A percentile compares a stretch with the other conserved stretches of the same genome.
Conservation (phyloP, 1,139 yeast genomes). For the Yamadazyma membranifaciens region DNA sequence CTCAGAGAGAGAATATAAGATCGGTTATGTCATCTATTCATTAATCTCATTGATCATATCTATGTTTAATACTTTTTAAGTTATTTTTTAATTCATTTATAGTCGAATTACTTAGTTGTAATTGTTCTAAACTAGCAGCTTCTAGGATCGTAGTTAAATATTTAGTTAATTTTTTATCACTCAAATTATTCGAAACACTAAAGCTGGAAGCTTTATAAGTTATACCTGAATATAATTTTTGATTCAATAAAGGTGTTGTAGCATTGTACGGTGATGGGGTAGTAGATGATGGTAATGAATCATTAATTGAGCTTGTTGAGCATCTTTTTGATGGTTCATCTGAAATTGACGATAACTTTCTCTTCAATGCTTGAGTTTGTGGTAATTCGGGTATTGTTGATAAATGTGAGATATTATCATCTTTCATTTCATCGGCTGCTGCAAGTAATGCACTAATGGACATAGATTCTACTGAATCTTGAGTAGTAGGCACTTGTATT, state of each 20-base stretch:
- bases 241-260: slow-evolving; percentile 4
- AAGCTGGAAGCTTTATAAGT: slow-evolving; percentile 15
- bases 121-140: slow-evolving; percentile 18
- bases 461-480: slow-evolving; percentile 5
- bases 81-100: slow-evolving; percentile 27
- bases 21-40: neutral
- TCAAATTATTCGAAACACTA: slow-evolving; percentile 9
- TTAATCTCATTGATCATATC: slow-evolving; percentile 3
- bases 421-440: slow-evolving; percentile 15
- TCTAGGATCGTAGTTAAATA: slow-evolving; percentile 23
- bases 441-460: slow-evolving; percentile 17
- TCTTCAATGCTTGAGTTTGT: slow-evolving; percentile 7
- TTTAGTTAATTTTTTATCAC: slow-evolving; percentile 21
- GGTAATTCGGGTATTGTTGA: slow-evolving; percentile 2
- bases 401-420: slow-evolving; percentile 1
- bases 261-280: slow-evolving; percentile 15
- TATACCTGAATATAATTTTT: slow-evolving; percentile 14
- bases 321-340: slow-evolving; percentile 4
- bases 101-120: slow-evolving; percentile 26
- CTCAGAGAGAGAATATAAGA: no score
- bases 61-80: slow-evolving; percentile 18
- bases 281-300: slow-evolving; percentile 17
- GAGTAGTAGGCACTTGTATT: neutral
- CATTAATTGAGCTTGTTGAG: slow-evolving; percentile 8
- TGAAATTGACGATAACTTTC: slow-evolving; percentile 6